A percentile compares a stretch with the other conserved stretches of the same genome.
Conservation (phyloP, 73 alveolate genomes). For the Symbiodinium pilosum region DNA sequence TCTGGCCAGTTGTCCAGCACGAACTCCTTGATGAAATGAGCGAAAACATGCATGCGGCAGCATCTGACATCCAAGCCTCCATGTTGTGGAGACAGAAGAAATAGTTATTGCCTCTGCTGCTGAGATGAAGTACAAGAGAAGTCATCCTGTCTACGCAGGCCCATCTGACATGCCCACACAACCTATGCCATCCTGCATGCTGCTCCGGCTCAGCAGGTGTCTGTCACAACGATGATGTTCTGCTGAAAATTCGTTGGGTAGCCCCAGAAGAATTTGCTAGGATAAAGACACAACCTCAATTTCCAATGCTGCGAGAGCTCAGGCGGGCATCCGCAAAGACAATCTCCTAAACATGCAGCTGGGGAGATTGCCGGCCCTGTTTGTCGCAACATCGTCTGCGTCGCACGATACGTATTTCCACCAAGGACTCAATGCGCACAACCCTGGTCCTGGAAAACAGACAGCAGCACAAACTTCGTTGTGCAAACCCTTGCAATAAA, state of each 20-base stretch:
- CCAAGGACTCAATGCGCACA: slow-evolving; percentile 69
- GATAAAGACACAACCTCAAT: slow-evolving; percentile 66
- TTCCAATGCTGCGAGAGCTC: background rate
- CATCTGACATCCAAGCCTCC: slow-evolving; percentile 26
- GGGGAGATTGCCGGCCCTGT: slow-evolving; percentile 19
- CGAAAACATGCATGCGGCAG: no score
- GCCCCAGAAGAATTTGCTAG: slow-evolving; percentile 81
- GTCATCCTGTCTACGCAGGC: background rate
- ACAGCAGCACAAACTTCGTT: background rate
- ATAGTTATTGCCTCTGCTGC: slow-evolving; percentile 45
- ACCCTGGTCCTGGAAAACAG: slow-evolving; percentile 33
- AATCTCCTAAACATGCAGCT: background rate
- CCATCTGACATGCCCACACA: background rate
- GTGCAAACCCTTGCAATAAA: background rate
- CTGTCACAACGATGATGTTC: slow-evolving; percentile 78
- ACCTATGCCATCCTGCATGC: background rate
- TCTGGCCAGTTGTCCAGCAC: slow-evolving; percentile 87
- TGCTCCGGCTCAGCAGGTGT: slow-evolving; percentile 46
- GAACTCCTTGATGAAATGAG: slow-evolving; percentile 31
- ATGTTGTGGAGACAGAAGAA: slow-evolving; percentile 81
- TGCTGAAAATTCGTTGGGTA: slow-evolving; percentile 89
- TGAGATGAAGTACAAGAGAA: background rate
- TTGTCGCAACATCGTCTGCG: slow-evolving; percentile 64
- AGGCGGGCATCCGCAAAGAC: no score
- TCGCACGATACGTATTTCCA: slow-evolving; percentile 71